Base-by-base conservation (phyloP, 1,284 basidiomycete species). In the Papiliotrema flavescens region DNA sequence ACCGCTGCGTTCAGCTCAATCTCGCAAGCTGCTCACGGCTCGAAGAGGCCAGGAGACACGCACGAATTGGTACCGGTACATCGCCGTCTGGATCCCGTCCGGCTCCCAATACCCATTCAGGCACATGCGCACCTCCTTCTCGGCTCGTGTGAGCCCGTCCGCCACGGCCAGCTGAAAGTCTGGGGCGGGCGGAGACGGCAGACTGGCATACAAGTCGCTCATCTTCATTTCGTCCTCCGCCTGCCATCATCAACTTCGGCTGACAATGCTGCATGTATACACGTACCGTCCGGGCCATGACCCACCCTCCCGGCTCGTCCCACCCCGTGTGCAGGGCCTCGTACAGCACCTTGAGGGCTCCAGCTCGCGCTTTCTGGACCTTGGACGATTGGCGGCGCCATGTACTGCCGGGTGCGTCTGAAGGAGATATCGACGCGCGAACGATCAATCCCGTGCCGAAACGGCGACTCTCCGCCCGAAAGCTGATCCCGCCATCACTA, bases 51-150 rank as follows among this genome's bases (percentile, higher is more conserved):
- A 6, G 20, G 9, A 34, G 8, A 32, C 1, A 2, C 26, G 13
- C 40, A 75, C 72, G 17, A 70, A 59, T 53, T 75, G 73, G 53
- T 75, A 75, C 32, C 48, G 53, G 46, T 73, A 69, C 49, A 74
- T 40, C 9, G 49, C 40, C 1, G 69, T 71, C 24, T 48, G 55
- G n/a, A 75, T 51, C 1, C 69, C 67, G 9, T 48, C 45, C 0
- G 66, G 69, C 45, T 68, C 65, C 47, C 66, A 65, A 28, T 62
- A 65, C 2, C 40, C 47, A n/a, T 45, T 39, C 15, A 73, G 45
- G 7, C 60, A 39, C 1, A 47, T 41, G 11, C 63, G 56, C 1
- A 67, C 55, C 28, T 70, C 68, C 19, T 59, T 35, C 36, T 71
- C 71, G 2, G 50, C 45, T 2, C 55, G 36, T 20, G 53, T 41